Base-by-base conservation (phyloP, 2,329 filamentous ascomycete genomes). In the Ceratocystis eucalypticola region DNA sequence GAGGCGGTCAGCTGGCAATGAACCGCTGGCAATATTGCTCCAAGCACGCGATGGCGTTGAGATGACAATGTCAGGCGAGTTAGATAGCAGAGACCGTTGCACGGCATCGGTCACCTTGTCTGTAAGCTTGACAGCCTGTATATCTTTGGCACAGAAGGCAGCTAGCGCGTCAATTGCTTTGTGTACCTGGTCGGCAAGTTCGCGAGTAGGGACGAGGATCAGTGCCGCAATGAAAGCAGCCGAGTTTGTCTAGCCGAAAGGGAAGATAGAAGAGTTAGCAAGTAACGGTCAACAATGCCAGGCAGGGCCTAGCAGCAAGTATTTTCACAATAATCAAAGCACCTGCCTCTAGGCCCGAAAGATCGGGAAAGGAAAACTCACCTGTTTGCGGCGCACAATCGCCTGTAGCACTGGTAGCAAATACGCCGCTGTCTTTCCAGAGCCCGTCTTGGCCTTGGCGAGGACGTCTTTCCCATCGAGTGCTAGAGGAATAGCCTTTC, bases 381-480 rank as follows among this genome's bases (percentile, higher is more conserved):
- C 84, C 71, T 82, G 77, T 76, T 96, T 96, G 70, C 84, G 84
- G 73, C 88, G 89, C 66, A 99, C 78, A 69, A 96, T 89, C 45
- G 84, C 83, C 71, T 96, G 88, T 17, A 99, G 77, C n/a, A 96
- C 82, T 1, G 94, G 94, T 53, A 99, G 81, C 5, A 96, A 79
- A 74, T 97, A 97, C 62, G 94, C 93, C n/a, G 91, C 91, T 10
- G 94, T 99, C 80, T 99, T 99, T 71, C 94, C 94, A 3, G 92
- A 96, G 12, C 94, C 94, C 4, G 94, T 97, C 76, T 93, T 95
- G 46, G 93, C 91, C 73, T 93, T 91, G 65, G 91, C 92, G 48
- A 97, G 80, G 61, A 99, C 86, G 80, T 97, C 91, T 72, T 90
- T 87, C 12, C 94, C 93, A 70, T 91, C 85, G 20, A 97, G 80